These are phyloP conservation scores for Epichloe typhina DNA, from an alignment of 2,329 filamentous ascomycete species.

Conservation along the genomic window DNA sequence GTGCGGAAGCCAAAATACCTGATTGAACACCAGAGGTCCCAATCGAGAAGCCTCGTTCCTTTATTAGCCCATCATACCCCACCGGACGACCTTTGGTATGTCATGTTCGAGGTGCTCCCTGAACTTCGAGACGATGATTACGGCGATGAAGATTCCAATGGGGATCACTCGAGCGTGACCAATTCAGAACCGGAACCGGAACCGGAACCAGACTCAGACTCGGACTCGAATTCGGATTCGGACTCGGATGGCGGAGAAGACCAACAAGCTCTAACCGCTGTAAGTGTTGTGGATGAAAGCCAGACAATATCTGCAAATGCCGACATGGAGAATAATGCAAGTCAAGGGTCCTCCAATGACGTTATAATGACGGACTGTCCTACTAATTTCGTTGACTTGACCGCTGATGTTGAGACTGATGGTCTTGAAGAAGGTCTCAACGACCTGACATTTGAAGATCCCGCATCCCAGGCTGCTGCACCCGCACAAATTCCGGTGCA, in stretches of 20 bases:
- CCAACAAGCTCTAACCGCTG: neutral
- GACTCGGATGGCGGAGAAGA: neutral
- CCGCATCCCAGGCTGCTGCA: neutral
- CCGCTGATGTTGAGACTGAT: neutral
- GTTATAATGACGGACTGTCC: neutral
- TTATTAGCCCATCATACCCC: slow-evolving; percentile 7
- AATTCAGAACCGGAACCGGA: neutral
- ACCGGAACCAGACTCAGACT: neutral
- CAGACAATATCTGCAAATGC: neutral
- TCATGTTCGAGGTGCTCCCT: neutral
- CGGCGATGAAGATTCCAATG: neutral
- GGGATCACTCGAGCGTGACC: neutral
- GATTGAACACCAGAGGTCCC: slow-evolving; percentile 3
- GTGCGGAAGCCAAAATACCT: slow-evolving; percentile 11
- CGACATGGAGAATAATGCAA: neutral
- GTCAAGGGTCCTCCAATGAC: neutral
- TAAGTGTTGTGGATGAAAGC: neutral
- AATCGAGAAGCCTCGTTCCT: slow-evolving; percentile 11
- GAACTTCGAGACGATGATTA: neutral
- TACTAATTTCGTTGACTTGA: neutral
- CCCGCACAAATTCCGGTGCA: neutral
- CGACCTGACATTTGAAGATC: neutral
- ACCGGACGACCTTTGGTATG: slow-evolving; percentile 5
- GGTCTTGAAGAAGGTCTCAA: neutral
- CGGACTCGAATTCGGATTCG: neutral